Conservation (phyloP, 306 rosid species). For the Vachellia pachyceras region DNA sequence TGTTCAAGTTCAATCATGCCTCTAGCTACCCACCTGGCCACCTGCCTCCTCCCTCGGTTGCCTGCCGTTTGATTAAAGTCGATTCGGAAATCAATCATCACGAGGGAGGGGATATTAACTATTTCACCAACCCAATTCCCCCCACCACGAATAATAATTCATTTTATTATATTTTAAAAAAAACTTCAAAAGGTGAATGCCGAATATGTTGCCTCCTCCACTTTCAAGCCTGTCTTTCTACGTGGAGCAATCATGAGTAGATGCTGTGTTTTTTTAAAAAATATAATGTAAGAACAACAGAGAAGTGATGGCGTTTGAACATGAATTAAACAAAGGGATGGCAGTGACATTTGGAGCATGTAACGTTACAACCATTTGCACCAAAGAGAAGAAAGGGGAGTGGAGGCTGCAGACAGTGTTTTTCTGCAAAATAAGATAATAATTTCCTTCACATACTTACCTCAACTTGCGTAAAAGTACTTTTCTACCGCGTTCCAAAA, state of each 20-base stretch:
- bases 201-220: background rate
- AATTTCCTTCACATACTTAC: no score
- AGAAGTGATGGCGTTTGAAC: background rate
- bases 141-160: background rate
- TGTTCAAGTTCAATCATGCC: no score
- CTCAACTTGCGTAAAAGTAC: no score
- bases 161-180: background rate
- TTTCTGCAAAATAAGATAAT: no score
- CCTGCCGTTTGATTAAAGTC: background rate
- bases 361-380: no score
- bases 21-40: no score
- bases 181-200: background rate
- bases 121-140: slow-evolving; percentile 48
- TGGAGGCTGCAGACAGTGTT: no score
- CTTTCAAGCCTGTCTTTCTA: background rate
- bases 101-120: slow-evolving; percentile 28
- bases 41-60: slow-evolving; percentile 8
- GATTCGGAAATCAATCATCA: slow-evolving; percentile 6
- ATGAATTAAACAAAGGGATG: background rate
- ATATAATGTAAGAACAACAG: background rate
- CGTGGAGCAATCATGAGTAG: background rate
- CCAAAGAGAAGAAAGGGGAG: no score
- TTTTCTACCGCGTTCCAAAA: no score
- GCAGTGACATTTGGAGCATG: background rate
- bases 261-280: background rate